Percentiles rank a stretch among this genome's conserved stretches.
These are phyloP conservation scores for Hibiscus trionum DNA, from an alignment of 345 rosid genomes.

Conservation along the genomic window DNA sequence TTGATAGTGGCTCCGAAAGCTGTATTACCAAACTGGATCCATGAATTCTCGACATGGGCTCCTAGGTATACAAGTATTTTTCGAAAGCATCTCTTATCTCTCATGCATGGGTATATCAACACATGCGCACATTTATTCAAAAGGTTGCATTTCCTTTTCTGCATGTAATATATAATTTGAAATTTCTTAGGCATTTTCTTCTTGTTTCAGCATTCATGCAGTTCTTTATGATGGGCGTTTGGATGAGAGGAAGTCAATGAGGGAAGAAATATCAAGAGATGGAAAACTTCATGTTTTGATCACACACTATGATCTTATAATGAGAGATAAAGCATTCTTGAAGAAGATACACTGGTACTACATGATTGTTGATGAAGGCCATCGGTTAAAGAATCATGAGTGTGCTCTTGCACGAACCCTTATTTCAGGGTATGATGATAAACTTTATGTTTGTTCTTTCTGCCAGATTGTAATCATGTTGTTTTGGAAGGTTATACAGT, in stretches of 20 bases:
- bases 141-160: not conserved
- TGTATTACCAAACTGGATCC: constrained; percentile 93
- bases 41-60: constrained; percentile 90
- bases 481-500: not conserved
- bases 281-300: constrained; percentile 76
- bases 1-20: constrained; percentile 99
- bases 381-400: constrained; percentile 91
- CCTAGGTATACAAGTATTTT: constrained; percentile 44
- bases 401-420: constrained; percentile 91
- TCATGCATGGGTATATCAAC: not conserved
- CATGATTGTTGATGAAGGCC: constrained; percentile 99
- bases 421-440: constrained; percentile 54
- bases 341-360: constrained; percentile 88
- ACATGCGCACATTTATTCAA: not conserved
- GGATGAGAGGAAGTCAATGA: constrained; percentile 88
- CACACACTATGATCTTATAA: constrained; percentile 95
- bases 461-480: not conserved
- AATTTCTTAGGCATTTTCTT: constrained; percentile 20
- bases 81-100: not conserved
- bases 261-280: constrained; percentile 60
- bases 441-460: not conserved
- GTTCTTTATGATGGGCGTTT: constrained; percentile 93
- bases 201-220: constrained; percentile 64
- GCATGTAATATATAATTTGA: not conserved
- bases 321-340: constrained; percentile 92